Evolutionary conservation across 1,284 basidiomycete species (phyloP).

Genomic region (Leccinum insolens): DNA sequence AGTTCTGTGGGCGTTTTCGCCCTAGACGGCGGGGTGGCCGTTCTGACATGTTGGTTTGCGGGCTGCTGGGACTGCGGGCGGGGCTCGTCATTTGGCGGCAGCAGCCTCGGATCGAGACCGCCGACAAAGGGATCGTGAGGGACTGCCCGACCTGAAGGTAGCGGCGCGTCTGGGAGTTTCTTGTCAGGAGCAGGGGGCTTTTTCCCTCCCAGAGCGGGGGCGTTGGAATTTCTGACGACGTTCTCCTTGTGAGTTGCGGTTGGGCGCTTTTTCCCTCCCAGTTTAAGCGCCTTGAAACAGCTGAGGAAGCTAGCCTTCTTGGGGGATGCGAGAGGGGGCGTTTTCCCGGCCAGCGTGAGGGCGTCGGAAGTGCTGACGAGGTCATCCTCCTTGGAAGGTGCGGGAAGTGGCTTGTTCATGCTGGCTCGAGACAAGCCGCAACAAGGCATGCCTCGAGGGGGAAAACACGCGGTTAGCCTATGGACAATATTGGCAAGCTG

Average conservation of each 20-base stretch:
- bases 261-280: background rate
- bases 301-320: background rate
- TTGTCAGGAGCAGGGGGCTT: constrained; percentile 13
- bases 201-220: constrained; percentile 36
- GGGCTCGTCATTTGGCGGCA: constrained; percentile 15
- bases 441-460: constrained; percentile 17
- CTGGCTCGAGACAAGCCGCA: constrained; percentile 8
- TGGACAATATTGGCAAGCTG: constrained; percentile 21
- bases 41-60: constrained; percentile 5
- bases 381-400: constrained; percentile 27
- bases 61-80: background rate
- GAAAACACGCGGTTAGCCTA: constrained; percentile 2
- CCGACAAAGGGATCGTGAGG: constrained; percentile 30
- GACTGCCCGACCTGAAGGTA: background rate
- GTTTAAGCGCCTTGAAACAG: background rate
- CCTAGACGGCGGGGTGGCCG: constrained; percentile 3
- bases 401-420: constrained; percentile 28
- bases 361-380: constrained; percentile 43
- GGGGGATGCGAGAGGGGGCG: constrained; percentile 1
- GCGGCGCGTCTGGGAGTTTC: constrained; percentile 17
- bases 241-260: constrained; percentile 18
- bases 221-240: constrained; percentile 42
- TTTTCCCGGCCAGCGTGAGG: constrained; percentile 35
- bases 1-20: constrained; percentile 14
- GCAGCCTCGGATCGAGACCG: constrained; percentile 29